Conservation (phyloP, 441 rosid genomes). For the Theobroma grandiflorum region DNA sequence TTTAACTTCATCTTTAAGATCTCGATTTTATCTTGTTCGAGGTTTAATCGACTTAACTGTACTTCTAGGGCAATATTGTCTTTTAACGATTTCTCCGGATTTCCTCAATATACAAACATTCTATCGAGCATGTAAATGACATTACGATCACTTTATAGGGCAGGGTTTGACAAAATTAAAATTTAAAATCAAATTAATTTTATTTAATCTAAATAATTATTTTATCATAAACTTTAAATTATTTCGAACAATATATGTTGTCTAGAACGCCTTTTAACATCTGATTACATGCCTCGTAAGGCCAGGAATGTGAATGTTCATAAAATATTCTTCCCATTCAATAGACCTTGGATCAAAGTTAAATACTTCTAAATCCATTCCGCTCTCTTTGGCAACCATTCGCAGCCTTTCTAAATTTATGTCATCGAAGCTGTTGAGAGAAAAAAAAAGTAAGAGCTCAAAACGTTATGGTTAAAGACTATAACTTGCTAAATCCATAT, state of each 20-base stretch:
- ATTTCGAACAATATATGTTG: not conserved
- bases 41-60: no score
- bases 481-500: not conserved
- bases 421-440: conserved; percentile 55
- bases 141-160: no score
- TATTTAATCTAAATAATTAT: no score
- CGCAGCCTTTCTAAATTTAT: conserved; percentile 49
- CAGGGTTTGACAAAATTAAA: no score
- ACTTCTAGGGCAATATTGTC: no score
- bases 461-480: not conserved
- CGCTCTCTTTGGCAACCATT: conserved; percentile 26
- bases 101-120: no score
- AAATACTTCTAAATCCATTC: conserved; percentile 40
- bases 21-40: no score
- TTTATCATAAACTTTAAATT: no score
- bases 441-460: not conserved
- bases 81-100: no score
- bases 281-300: conserved; percentile 32
- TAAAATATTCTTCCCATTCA: conserved; percentile 54
- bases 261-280: not conserved
- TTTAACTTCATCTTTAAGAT: no score
- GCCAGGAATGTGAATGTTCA: conserved; percentile 40
- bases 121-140: no score
- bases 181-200: no score
- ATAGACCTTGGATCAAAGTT: conserved; percentile 55